phyloP scores from a whole-genome alignment of 1,284 basidiomycete genomes.

The Termitomyces sp. region DNA sequence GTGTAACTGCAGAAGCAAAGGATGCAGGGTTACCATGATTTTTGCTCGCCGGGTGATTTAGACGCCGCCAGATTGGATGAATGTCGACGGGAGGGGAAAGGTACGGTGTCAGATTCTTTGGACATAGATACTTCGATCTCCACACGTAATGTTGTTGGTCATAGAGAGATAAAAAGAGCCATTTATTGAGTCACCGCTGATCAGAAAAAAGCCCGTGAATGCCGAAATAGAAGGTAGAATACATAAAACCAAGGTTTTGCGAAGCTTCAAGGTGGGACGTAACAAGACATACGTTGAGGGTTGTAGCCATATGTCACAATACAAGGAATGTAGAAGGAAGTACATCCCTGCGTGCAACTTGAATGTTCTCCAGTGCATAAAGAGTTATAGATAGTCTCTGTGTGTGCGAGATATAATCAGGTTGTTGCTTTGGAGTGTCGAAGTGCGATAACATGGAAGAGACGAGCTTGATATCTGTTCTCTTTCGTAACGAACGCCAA shows the following conservation, averaged over 20 bases:
- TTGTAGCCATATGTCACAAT: not conserved
- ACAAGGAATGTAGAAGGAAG: not conserved
- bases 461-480: constrained; percentile 2
- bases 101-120: not conserved
- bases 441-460: not conserved
- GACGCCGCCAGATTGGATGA: not conserved
- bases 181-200: constrained; percentile 7
- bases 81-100: not conserved
- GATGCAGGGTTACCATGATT: not conserved
- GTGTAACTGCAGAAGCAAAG: not conserved
- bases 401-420: not conserved
- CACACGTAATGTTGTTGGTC: constrained; percentile 5
- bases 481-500: constrained; percentile 7
- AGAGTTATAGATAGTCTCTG: not conserved
- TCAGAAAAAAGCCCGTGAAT: constrained; percentile 13
- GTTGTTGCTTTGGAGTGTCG: not conserved
- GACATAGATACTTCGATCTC: not conserved
- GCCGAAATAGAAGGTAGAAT: constrained; percentile 6
- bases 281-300: constrained; percentile 3
- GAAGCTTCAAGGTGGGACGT: constrained; percentile 8
- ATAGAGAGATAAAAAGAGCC: constrained; percentile 3
- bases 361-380: not conserved
- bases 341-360: not conserved
- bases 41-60: not conserved
- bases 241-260: not conserved